These are phyloP conservation scores for Chlorociboria aeruginascens DNA, from an alignment of 495 filamentous ascomycete genomes.

Conservation along the genomic window DNA sequence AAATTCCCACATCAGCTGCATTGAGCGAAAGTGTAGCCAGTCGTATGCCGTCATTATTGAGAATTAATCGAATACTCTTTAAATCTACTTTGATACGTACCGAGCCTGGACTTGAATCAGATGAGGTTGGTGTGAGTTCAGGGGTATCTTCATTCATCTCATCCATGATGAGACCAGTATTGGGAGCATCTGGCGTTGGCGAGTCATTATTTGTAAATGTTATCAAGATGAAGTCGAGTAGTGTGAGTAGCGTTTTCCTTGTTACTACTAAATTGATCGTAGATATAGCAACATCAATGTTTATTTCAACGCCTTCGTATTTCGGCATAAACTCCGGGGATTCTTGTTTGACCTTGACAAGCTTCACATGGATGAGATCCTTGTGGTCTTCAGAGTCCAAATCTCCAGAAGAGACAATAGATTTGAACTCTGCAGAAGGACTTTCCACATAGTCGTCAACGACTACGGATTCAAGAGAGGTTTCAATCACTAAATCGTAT, in stretches of 20 bases:
- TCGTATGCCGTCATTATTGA: constrained; percentile 97
- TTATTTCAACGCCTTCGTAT: constrained; percentile 86
- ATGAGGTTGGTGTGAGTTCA: background rate
- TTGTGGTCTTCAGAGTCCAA: constrained; percentile 54
- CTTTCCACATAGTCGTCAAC: constrained; percentile 92
- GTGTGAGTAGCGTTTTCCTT: constrained; percentile 78
- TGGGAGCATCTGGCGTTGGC: constrained; percentile 18
- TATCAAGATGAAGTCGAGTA: constrained; percentile 91
- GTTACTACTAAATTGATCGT: constrained; percentile 95
- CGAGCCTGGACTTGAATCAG: constrained; percentile 7
- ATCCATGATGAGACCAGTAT: constrained; percentile 24
- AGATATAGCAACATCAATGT: constrained; percentile 82
- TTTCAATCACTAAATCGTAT: constrained; percentile 85
- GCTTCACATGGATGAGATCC: constrained; percentile 79
- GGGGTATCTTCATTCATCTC: constrained; percentile 4
- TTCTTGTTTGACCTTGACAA: constrained; percentile 76
- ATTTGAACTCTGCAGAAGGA: constrained; percentile 86
- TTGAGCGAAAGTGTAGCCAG: constrained; percentile 86
- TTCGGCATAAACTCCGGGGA: constrained; percentile 86
- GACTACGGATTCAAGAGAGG: constrained; percentile 74
- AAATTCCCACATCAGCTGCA: constrained; percentile 81
- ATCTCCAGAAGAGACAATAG: constrained; percentile 83
- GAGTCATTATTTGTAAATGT: constrained; percentile 72
- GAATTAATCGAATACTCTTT: constrained; percentile 82
- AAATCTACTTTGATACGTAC: constrained; percentile 70